These are phyloP conservation scores for Trichothecium sympodiale DNA, from an alignment of 2,329 filamentous ascomycete species.

Conservation along the genomic window DNA sequence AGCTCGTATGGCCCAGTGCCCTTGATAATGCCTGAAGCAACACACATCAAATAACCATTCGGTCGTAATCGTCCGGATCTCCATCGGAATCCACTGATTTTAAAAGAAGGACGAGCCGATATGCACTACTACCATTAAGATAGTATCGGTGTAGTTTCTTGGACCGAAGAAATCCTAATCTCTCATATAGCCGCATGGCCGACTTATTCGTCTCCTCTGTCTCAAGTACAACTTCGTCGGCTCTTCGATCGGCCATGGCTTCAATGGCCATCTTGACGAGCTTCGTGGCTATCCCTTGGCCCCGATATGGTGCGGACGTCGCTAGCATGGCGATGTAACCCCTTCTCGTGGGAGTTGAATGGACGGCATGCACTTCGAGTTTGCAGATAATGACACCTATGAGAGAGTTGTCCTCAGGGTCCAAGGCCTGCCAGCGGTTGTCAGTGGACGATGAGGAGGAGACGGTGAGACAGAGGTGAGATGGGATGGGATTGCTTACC, in stretches of 20 bases:
- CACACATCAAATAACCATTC: slow-evolving; percentile 10
- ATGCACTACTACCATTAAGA: slow-evolving; percentile 90
- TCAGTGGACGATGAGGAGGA: slow-evolving; percentile 4
- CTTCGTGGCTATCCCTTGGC: slow-evolving; percentile 76
- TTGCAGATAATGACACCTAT: slow-evolving; percentile 93
- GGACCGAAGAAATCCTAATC: slow-evolving; percentile 80
- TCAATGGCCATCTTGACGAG: slow-evolving; percentile 87
- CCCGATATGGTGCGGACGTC: slow-evolving; percentile 69
- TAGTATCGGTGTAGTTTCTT: slow-evolving; percentile 95
- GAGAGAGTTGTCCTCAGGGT: slow-evolving; percentile 51
- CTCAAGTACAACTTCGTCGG: slow-evolving; percentile 91
- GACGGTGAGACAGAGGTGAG: slow-evolving; percentile 6
- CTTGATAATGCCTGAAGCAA: neutral
- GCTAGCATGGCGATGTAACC: slow-evolving; percentile 99
- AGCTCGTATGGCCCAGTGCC: too few relatives aligned
- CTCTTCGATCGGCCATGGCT: slow-evolving; percentile 71
- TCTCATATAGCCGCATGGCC: slow-evolving; percentile 86
- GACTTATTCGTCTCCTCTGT: slow-evolving; percentile 88
- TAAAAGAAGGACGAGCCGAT: slow-evolving; percentile 72
- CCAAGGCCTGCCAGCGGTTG: slow-evolving; percentile 35
- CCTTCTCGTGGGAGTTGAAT: slow-evolving; percentile 61
- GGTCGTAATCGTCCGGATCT: slow-evolving; percentile 22
- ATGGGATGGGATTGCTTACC: slow-evolving; percentile 37
- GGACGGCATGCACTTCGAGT: slow-evolving; percentile 78
- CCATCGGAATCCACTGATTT: slow-evolving; percentile 39